Evolutionary conservation across 1,284 basidiomycete species (phyloP), one percentile per base, ranked within the genome.

Genomic region (Cerrena zonata): DNA sequence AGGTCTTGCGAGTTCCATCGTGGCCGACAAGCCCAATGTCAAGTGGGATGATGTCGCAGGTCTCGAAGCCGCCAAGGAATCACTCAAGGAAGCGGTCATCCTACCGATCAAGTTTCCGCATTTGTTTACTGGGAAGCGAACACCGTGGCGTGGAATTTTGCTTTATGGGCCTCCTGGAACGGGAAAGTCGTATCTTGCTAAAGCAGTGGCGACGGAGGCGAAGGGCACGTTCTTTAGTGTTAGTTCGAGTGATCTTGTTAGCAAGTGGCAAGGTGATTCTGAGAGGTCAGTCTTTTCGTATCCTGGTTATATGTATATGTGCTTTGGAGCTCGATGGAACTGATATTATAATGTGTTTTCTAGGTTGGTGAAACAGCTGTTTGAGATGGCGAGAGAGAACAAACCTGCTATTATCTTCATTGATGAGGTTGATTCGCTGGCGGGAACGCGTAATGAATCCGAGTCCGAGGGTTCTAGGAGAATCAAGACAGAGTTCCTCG

Each of bases 201-300:
- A 99, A 70, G 95, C 96, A 0, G 95, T 99, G 38, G 96, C 95
- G 21, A 99, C 95, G 18, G 95, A 99, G 69, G 93, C 95, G 52
- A 98, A 99, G 73, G 92, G 92, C 66, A 98, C 95, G 15, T 99
- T 99, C 78, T 99, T 96, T 74, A 93, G 89, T 59, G 93, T 99
- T 54, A 93, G 89, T 61, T 94, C 90, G 46, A 89, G 86, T 68
- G 96, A 99, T 65, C 76, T 99, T 48, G 96, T 99, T 51, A 95
- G 91, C 69, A 99, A 99, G 70, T 99, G 95, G 95, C 96, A 98
- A 77, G 95, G 95, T 58, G 95, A 99, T 71, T 94, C 91, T 19
- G 95, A 99, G 71, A 77, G 91, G 92, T 91, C 56, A 82, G 69
- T 27, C 22, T 7, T 49, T 19, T 24, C n/a, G 13, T 42, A 48